Evolutionary conservation across 1,284 basidiomycete genomes (phyloP).

Genomic region (Grifola frondosa): DNA sequence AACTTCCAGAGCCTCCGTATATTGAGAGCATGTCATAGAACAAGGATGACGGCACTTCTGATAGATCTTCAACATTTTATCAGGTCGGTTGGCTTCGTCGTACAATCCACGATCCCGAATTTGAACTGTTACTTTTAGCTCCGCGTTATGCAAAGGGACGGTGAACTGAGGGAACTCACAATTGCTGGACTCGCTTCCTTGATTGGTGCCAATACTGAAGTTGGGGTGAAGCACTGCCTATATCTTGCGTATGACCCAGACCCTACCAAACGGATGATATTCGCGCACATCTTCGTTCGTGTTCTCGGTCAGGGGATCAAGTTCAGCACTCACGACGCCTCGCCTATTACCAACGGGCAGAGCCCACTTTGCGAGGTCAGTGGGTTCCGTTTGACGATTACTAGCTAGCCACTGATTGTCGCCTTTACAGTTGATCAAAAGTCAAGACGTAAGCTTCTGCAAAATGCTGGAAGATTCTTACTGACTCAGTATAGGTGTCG

Average conservation of each 20-base stretch:
- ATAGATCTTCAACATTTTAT: conserved; percentile 47
- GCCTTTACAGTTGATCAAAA: conserved; percentile 61
- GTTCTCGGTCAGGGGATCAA: conserved; percentile 81
- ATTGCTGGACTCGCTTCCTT: conserved; percentile 81
- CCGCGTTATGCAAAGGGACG: conserved; percentile 50
- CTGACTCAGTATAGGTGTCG: conserved; percentile 49
- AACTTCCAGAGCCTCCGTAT: conserved; percentile 6
- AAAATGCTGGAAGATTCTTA: not conserved
- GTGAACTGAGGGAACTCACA: conserved; percentile 67
- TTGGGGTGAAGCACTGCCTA: conserved; percentile 87
- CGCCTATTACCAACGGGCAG: conserved; percentile 50
- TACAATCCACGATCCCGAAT: not conserved
- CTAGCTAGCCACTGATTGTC: conserved; percentile 6
- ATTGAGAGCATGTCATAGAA: conserved; percentile 27
- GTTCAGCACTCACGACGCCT: conserved; percentile 60
- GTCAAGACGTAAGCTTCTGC: conserved; percentile 59
- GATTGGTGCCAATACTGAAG: conserved; percentile 84
- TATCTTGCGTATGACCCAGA: conserved; percentile 79
- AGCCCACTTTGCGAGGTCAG: conserved; percentile 68
- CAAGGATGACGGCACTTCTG: conserved; percentile 49
- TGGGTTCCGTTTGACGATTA: conserved; percentile 12
- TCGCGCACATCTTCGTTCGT: conserved; percentile 85
- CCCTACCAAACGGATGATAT: conserved; percentile 73
- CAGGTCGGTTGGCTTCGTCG: not conserved
- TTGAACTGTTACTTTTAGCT: conserved; percentile 25